phyloP scores from a whole-genome alignment of 73 alveolate species.

The Durusdinium trenchii region DNA sequence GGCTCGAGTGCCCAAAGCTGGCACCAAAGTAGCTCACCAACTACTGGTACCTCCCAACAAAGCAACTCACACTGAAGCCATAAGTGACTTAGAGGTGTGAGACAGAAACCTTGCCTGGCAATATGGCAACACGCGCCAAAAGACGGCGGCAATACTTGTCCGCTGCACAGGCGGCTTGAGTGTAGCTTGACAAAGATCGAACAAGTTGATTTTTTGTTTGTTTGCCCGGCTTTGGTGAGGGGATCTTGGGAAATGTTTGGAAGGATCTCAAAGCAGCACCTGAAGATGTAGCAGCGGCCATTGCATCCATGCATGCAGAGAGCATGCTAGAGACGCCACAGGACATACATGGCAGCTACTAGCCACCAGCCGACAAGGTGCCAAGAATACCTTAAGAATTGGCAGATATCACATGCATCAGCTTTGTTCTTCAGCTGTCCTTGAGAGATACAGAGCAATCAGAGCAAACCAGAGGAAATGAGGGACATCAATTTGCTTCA shows the following conservation, averaged over 20 bases:
- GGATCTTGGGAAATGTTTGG: neutral
- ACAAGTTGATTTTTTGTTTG: neutral
- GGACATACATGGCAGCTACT: no score
- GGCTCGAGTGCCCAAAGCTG: no score
- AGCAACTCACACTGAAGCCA: no score
- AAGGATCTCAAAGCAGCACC: slow-evolving; percentile 51
- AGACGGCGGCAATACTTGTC: slow-evolving; percentile 29
- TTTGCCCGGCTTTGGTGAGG: neutral
- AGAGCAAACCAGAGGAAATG: no score
- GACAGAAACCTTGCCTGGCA: neutral
- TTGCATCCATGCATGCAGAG: slow-evolving; percentile 90
- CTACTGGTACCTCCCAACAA: no score
- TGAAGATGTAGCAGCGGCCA: slow-evolving; percentile 38
- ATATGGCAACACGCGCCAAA: slow-evolving; percentile 29
- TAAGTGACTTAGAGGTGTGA: no score
- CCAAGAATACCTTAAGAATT: no score
- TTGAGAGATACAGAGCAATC: no score
- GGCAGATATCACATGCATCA: neutral
- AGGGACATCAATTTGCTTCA: no score
- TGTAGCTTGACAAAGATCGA: neutral
- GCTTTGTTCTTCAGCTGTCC: no score
- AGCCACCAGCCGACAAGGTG: no score
- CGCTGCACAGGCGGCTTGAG: slow-evolving; percentile 4
- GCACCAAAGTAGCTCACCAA: no score
- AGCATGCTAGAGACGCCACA: slow-evolving; percentile 59